These are phyloP conservation scores for Cutaneotrichosporon sp. DNA, from an alignment of 1,284 basidiomycete genomes.

Conservation along the genomic window DNA sequence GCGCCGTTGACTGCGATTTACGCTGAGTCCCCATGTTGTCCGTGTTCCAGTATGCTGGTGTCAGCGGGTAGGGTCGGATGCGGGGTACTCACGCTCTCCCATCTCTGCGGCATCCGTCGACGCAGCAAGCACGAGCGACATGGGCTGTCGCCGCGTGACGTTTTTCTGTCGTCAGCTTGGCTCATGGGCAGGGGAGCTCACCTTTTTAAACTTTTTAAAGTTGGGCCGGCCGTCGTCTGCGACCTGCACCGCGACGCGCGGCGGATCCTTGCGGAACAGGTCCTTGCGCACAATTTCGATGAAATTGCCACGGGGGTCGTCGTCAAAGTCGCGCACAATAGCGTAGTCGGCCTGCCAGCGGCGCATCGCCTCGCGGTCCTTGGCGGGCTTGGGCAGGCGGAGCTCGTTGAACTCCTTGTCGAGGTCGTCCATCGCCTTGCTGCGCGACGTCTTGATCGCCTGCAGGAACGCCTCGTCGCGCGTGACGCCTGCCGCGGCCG, in stretches of 20 bases:
- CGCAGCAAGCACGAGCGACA: conserved; percentile 32
- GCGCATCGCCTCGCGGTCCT: conserved; percentile 33
- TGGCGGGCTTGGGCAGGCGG: conserved; percentile 65
- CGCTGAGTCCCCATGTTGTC: conserved; percentile 16
- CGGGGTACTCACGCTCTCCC: conserved; percentile 31
- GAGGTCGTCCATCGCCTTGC: conserved; percentile 55
- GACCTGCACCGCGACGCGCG: conserved; percentile 18
- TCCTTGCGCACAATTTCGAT: conserved; percentile 62
- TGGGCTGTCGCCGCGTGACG: conserved; percentile 30
- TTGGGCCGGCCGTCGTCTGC: conserved; percentile 59
- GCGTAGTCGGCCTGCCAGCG: conserved; percentile 31
- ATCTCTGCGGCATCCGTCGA: conserved; percentile 36
- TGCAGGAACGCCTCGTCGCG: conserved; percentile 42
- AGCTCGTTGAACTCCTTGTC: conserved; percentile 80
- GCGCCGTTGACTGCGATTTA: conserved; percentile 2
- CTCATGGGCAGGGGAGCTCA: conserved; percentile 37
- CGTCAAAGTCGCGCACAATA: conserved; percentile 66
- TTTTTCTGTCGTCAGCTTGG: conserved; percentile 35
- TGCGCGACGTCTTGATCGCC: conserved; percentile 33
- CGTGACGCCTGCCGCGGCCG: conserved; percentile 15
- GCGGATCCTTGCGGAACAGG: conserved; percentile 51
- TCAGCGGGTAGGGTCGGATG: not conserved
- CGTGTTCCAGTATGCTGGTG: conserved; percentile 38
- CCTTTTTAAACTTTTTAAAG: conserved; percentile 84
- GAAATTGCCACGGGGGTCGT: conserved; percentile 73